Evolutionary conservation across 192 early-diverging fungal genomes (phyloP), one percentile per base, ranked within the genome.

Genomic region (Linnemannia elongata): DNA sequence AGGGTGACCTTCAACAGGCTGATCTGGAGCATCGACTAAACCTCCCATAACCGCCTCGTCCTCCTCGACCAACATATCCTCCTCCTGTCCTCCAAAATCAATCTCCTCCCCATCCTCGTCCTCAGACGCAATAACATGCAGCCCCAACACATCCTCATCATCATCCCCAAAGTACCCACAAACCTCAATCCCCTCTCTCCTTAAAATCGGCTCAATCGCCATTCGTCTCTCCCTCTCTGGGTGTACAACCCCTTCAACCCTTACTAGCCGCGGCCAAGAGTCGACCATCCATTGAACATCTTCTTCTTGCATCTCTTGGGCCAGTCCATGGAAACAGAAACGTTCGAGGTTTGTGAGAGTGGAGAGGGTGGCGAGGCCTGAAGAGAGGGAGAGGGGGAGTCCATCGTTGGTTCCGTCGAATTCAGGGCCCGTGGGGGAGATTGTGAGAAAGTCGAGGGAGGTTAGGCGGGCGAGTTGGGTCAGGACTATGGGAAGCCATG

Each of bases 241-340:
- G 69, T 82, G 80, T 30, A 82, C 73, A 12, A 42, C 49, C 1
- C 80, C 80, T 8, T 82, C 73, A 4, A 82, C 49, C 1, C 74
- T 12, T 6, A 27, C 66, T 38, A 82, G 38, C 6, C 39, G 41
- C 7, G 80, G 80, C 80, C 80, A 82, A 9, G 66, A 9, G n/a
- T 82, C 42, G 20, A 76, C 24, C 63, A 82, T 76, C 80, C 80
- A 82, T 1, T 7, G n/a, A 1, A 82, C 73, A 57, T 82, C 80
- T 18, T 42, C n/a, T 13, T 76, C 66, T 0, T 22, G 3, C 80
- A 82, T 82, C 27, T 82, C 74, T 47, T 82, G 80, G 2, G 49
- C 27, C 15, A 82, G 47, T 9, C 80, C 74, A 60, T 82, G 66
- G 69, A 82, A 82, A 57, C 74, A 75, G 36, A 82, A 76, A 6